A percentile compares a stretch with the other conserved stretches of the same genome.
Conservation (phyloP, 805 yeast genomes). For the Wickerhamomyces canadensis region DNA sequence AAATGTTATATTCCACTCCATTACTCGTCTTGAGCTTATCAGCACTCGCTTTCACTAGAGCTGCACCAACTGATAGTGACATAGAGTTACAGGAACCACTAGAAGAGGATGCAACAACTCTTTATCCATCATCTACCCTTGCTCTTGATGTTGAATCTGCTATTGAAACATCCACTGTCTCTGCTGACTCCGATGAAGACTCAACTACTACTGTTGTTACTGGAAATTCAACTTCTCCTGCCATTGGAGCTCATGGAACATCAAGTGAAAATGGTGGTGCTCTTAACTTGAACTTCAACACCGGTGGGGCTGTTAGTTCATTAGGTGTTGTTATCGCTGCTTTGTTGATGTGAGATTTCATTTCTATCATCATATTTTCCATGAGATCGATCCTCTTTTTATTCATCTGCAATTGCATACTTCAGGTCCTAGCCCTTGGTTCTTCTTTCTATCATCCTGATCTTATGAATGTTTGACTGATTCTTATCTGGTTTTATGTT, state of each 20-base stretch:
- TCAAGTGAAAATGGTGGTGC: constrained; percentile 7
- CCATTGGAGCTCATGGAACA: constrained; percentile 34
- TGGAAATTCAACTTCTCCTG: constrained; percentile 18
- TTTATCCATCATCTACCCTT: constrained; percentile 11
- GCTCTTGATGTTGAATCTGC: constrained; percentile 28
- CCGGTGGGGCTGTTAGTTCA: constrained; percentile 3
- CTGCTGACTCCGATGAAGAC: no score
- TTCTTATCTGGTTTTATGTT: no score
- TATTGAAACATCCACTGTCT: no score
- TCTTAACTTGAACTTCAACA: background rate
- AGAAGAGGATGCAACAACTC: constrained; percentile 22
- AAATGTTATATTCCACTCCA: constrained; percentile 9
- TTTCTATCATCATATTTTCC: background rate
- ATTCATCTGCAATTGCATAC: no score
- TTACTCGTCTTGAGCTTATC: constrained; percentile 10
- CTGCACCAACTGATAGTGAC: constrained; percentile 15
- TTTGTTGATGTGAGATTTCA: constrained; percentile 6
- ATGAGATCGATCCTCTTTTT: no score
- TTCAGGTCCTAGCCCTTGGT: no score
- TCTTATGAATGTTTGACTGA: no score
- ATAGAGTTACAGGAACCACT: constrained; percentile 27
- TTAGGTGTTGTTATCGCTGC: constrained; percentile 8
- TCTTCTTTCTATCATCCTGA: no score
- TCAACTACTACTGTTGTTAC: constrained; percentile 23
- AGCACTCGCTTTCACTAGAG: constrained; percentile 23